These are phyloP conservation scores for Microthlaspi erraticum DNA, from an alignment of 345 rosid genomes.

Conservation along the genomic window DNA sequence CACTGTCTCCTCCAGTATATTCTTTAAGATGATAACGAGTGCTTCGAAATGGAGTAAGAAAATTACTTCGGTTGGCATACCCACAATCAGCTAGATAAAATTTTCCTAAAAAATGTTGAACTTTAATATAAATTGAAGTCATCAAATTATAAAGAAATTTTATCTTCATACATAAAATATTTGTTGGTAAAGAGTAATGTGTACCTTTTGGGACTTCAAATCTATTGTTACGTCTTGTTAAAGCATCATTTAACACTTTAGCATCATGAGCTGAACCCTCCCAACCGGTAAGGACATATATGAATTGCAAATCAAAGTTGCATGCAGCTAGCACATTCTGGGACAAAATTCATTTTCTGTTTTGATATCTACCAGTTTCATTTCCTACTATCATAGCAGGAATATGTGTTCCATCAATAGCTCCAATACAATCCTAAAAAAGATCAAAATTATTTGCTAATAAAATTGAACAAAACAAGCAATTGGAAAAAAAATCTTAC, in stretches of 20 bases:
- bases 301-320: constrained; percentile 1
- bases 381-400: constrained; percentile 2
- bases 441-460: not conserved
- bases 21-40: no score
- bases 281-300: not conserved
- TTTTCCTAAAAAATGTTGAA: no score
- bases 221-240: constrained; percentile 1
- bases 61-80: no score
- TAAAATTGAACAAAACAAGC: not conserved
- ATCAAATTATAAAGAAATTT: no score
- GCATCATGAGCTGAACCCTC: not conserved
- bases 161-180: no score
- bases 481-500: not conserved
- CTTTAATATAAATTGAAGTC: no score
- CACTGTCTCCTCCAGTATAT: no score
- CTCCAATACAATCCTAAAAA: not conserved
- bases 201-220: not conserved
- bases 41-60: no score
- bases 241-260: not conserved
- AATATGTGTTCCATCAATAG: constrained; percentile 9
- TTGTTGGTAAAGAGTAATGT: no score
- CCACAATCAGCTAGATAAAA: no score
- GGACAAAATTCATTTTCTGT: not conserved
- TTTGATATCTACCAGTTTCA: not conserved
- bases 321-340: not conserved